These are phyloP conservation scores for Ocimum tenuiflorum DNA, from an alignment of 257 asterid genomes.

Conservation along the genomic window DNA sequence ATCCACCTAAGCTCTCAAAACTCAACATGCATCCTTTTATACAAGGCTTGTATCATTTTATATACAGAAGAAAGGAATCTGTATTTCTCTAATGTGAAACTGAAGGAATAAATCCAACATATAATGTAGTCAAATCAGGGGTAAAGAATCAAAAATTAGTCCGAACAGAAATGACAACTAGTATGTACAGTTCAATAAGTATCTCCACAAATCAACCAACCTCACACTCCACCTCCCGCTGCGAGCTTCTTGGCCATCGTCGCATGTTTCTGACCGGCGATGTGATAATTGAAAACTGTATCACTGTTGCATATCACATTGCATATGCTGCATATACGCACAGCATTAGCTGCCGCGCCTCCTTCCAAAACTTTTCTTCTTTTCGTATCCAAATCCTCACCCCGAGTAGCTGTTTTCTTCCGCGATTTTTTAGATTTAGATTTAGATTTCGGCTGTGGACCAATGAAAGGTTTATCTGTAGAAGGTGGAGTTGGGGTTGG, in stretches of 20 bases:
- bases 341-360: constrained; percentile 53
- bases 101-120: neutral
- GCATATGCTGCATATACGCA: constrained; percentile 48
- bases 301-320: constrained; percentile 78
- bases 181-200: constrained; percentile 14
- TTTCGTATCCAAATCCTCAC: constrained; percentile 52
- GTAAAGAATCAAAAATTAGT: neutral
- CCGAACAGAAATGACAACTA: constrained; percentile 5
- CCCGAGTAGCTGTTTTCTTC: constrained; percentile 36
- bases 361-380: constrained; percentile 50
- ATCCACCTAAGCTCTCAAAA: no score
- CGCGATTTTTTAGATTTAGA: constrained; percentile 22
- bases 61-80: neutral
- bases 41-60: neutral
- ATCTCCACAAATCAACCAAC: constrained; percentile 1
- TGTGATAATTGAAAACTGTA: constrained; percentile 46
- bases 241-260: constrained; percentile 41
- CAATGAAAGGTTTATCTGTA: constrained; percentile 27
- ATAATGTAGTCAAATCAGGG: neutral
- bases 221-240: constrained; percentile 22
- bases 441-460: constrained; percentile 36
- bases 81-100: neutral
- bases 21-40: neutral
- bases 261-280: constrained; percentile 69
- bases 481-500: constrained; percentile 7